phyloP scores from a whole-genome alignment of 305 asterid species.

The Fraxinus velutina region DNA sequence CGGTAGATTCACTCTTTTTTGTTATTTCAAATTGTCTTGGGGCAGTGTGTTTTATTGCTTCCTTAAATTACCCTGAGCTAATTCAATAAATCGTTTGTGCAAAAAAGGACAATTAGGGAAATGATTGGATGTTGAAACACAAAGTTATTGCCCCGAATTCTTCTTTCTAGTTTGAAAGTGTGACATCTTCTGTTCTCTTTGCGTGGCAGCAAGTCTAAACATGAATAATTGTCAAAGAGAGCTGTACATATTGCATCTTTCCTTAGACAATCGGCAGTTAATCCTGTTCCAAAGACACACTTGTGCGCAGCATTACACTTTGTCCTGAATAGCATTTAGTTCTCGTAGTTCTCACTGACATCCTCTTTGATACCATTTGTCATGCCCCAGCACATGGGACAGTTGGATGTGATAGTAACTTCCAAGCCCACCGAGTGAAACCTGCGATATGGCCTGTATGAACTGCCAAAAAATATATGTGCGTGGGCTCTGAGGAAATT shows the following conservation, averaged over 20 bases:
- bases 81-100: not conserved
- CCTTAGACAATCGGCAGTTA: not conserved
- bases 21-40: not conserved
- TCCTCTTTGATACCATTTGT: not conserved
- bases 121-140: not conserved
- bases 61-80: not conserved
- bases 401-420: not conserved
- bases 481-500: not conserved
- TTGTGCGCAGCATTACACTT: not conserved
- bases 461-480: not conserved
- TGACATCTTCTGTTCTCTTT: not conserved
- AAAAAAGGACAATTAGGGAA: not conserved
- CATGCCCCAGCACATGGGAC: not conserved
- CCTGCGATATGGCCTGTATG: not conserved
- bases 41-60: not conserved
- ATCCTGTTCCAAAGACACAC: not conserved
- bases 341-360: not conserved
- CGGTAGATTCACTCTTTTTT: not conserved
- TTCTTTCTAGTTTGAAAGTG: not conserved
- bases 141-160: not conserved
- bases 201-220: not conserved
- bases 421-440: not conserved
- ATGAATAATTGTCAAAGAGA: not conserved
- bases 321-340: not conserved
- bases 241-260: not conserved